Base-by-base conservation (phyloP, 2,329 filamentous ascomycete genomes). In the Cytospora mali region DNA sequence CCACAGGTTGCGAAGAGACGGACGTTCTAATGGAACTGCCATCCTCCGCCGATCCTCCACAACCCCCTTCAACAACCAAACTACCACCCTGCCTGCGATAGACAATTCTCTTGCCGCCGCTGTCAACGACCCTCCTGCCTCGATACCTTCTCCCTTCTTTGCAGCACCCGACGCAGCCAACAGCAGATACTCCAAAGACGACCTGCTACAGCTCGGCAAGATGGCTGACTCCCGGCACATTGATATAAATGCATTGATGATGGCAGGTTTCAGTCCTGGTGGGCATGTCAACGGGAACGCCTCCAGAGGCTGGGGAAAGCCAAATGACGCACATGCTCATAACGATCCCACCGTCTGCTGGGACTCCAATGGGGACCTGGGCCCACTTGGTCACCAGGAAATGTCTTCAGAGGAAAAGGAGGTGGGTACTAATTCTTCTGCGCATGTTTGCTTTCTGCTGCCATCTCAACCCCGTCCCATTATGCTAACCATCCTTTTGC, bases 311-410 rank as follows among this genome's bases (percentile, higher is more conserved):
- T 96, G 92, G 92, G 91, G 90, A 57, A 92, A 93, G 75, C 83
- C 81, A 68, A 84, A 85, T 63, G 93, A 97, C 67, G 84, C 84
- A 64, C 89, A 92, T 66, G 80, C 84, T 66, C 88, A 88, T 63
- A 86, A 90, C 71, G 93, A 94, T 51, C 91, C 93, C n/a, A 92
- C 95, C 66, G 86, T 94, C 49, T 98, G 93, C 75, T 99, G 94
- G 95, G 91, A 96, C 72, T 77, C 84, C 63, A 83, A 84, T 64
- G 92, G 91, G 27, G 83, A 84, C 58, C 82, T 87, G 51, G 83
- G 85, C 67, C 92, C 93, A 7, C 80, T 97, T 67, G 87, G 87
- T 31, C 75, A 97, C 67, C 82, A 86, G 66, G 87, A 90, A 50
- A 87, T 96, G 85, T 80, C 83, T 1, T 66, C 76, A 6, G 82